These are phyloP conservation scores for Colletotrichum falcatum DNA, from an alignment of 2,329 filamentous ascomycete species.

Conservation along the genomic window DNA sequence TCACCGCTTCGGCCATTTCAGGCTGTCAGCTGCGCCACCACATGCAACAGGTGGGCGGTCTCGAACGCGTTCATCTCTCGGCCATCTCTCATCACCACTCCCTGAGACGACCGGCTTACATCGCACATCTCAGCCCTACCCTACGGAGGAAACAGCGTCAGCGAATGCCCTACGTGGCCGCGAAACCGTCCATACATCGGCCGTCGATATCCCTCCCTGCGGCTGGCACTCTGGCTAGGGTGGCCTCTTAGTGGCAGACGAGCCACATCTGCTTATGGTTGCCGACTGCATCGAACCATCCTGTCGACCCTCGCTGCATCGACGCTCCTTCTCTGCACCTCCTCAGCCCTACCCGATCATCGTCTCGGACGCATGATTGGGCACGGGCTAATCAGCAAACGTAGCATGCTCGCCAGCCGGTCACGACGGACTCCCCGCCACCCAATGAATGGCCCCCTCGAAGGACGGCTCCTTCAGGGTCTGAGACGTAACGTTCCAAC, in stretches of 20 bases:
- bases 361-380: not conserved
- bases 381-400: not conserved
- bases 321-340: constrained; percentile 22
- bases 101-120: not conserved
- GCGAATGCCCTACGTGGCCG: not conserved
- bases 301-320: constrained; percentile 1
- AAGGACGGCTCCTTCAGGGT: not conserved
- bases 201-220: not conserved
- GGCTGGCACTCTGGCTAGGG: constrained; percentile 1
- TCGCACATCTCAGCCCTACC: constrained; percentile 39
- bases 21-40: constrained; percentile 40
- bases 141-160: not conserved
- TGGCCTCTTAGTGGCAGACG: constrained; percentile 25
- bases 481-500: constrained; percentile 18
- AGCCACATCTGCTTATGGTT: constrained; percentile 20
- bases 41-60: constrained; percentile 22
- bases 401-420: not conserved
- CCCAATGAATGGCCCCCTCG: not conserved
- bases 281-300: constrained; percentile 18
- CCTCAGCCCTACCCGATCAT: constrained; percentile 35
- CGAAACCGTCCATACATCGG: not conserved
- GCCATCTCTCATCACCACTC: not conserved
- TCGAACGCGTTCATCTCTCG: constrained; percentile 21
- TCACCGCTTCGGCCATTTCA: constrained; percentile 38
- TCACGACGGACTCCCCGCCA: not conserved